These are phyloP conservation scores for Bryum argenteum DNA, from an alignment of 225 moss, liverwort and hornwort species.

Conservation along the genomic window DNA sequence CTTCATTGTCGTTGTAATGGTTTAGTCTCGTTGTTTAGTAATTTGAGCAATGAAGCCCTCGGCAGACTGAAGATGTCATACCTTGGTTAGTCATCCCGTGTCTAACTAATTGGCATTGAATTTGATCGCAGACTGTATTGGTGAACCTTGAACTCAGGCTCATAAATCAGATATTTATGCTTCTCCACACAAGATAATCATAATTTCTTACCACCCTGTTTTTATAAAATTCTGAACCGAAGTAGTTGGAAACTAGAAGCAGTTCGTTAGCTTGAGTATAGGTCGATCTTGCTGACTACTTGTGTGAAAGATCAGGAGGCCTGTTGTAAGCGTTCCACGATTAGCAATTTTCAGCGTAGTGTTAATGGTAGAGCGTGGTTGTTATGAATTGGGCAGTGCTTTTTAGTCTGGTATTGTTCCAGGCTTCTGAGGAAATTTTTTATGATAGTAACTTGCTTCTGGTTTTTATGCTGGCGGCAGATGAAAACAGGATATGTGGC, in stretches of 20 bases:
- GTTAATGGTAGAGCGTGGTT: conserved; percentile 12
- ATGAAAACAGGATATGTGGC: conserved; percentile 99
- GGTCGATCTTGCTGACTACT: conserved; percentile 2
- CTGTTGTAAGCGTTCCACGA: conserved; percentile 2
- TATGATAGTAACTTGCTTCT: conserved; percentile 20
- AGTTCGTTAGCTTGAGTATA: not conserved
- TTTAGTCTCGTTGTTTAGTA: not conserved
- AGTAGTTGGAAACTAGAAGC: not conserved
- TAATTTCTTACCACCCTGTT: conserved; percentile 9
- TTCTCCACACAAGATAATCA: not conserved
- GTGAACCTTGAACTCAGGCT: conserved; percentile 16
- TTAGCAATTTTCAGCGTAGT: not conserved
- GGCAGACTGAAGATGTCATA: conserved; percentile 4
- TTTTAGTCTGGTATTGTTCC: conserved; percentile 8
- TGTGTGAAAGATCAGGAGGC: not conserved
- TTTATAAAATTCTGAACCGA: not conserved
- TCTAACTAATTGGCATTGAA: not conserved
- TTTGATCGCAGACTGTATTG: conserved; percentile 17
- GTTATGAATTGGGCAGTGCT: not conserved
- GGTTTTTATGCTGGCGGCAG: conserved; percentile 51
- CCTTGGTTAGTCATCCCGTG: not conserved
- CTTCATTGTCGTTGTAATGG: not conserved
- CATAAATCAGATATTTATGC: not conserved
- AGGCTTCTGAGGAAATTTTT: conserved; percentile 7
- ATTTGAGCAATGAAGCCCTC: conserved; percentile 5